phyloP scores from a whole-genome alignment of 179 eudicot genomes.

The Heliamphora pulchella region DNA sequence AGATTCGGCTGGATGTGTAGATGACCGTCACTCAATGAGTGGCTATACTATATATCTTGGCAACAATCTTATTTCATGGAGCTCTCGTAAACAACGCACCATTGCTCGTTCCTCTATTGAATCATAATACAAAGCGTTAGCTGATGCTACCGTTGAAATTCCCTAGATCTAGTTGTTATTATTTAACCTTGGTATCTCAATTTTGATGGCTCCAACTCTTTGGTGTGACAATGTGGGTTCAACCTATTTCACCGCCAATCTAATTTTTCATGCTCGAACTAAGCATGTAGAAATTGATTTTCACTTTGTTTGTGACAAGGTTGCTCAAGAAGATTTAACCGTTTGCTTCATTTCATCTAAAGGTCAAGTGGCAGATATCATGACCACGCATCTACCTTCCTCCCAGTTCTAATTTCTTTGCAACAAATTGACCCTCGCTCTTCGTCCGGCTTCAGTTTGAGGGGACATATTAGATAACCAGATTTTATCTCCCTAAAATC shows the following conservation, averaged over 20 bases:
- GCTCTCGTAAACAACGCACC: not conserved
- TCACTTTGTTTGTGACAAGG: not conserved
- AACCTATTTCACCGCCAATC: not conserved
- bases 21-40: not conserved
- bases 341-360: not conserved
- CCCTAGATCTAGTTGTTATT: not conserved
- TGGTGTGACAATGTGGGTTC: not conserved
- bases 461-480: too few relatives aligned
- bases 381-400: not conserved
- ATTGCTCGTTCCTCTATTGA: not conserved
- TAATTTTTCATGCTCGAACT: not conserved
- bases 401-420: too few relatives aligned
- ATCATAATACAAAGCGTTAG: not conserved
- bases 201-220: not conserved
- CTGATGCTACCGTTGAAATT: not conserved
- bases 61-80: not conserved
- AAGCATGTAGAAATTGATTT: not conserved
- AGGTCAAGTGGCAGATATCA: not conserved
- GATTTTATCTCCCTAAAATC: too few relatives aligned
- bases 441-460: too few relatives aligned
- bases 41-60: constrained; percentile 11
- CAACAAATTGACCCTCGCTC: too few relatives aligned
- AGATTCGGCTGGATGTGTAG: not conserved
- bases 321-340: not conserved
- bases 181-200: not conserved